Evolutionary conservation across 192 early-diverging fungal genomes (phyloP).

Genomic region (Linnemannia hyalina): DNA sequence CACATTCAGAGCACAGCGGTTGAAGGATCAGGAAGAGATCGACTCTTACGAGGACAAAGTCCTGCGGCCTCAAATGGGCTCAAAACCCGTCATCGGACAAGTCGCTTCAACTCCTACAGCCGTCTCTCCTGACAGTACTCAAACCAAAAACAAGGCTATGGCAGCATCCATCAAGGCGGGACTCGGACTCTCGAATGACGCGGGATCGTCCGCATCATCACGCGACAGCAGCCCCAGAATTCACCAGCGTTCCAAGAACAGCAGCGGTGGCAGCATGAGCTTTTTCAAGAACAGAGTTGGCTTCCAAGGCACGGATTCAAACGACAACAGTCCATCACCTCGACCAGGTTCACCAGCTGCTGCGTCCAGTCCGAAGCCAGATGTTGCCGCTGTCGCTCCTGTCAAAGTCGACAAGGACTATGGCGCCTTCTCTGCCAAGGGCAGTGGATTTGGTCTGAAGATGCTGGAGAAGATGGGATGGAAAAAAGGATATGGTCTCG

Average conservation of each 20-base stretch:
- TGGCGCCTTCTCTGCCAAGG: constrained; percentile 84
- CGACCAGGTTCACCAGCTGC: constrained; percentile 13
- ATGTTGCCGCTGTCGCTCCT: constrained; percentile 31
- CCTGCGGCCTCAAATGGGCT: constrained; percentile 6
- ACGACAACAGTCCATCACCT: constrained; percentile 23
- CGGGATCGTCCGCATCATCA: constrained; percentile 10
- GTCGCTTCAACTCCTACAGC: neutral
- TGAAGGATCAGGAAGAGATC: constrained; percentile 19
- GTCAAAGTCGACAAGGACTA: constrained; percentile 77
- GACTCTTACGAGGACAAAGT: constrained; percentile 31
- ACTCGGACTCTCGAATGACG: constrained; percentile 22
- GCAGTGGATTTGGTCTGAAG: constrained; percentile 81
- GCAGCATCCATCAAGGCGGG: constrained; percentile 32
- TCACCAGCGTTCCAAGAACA: constrained; percentile 16
- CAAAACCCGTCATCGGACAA: constrained; percentile 23
- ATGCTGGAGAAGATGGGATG: constrained; percentile 95
- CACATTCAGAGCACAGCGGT: constrained; percentile 26
- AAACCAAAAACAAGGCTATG: constrained; percentile 24
- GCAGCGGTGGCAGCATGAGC: constrained; percentile 20
- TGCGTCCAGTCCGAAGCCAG: constrained; percentile 32
- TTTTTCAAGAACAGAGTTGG: constrained; percentile 41
- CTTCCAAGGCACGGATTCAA: constrained; percentile 22
- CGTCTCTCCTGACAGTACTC: neutral
- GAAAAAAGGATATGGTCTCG: constrained; percentile 90
- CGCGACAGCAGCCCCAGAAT: constrained; percentile 2